Base-by-base conservation (phyloP, 75 land plant genomes). In the Azolla pinnata region DNA sequence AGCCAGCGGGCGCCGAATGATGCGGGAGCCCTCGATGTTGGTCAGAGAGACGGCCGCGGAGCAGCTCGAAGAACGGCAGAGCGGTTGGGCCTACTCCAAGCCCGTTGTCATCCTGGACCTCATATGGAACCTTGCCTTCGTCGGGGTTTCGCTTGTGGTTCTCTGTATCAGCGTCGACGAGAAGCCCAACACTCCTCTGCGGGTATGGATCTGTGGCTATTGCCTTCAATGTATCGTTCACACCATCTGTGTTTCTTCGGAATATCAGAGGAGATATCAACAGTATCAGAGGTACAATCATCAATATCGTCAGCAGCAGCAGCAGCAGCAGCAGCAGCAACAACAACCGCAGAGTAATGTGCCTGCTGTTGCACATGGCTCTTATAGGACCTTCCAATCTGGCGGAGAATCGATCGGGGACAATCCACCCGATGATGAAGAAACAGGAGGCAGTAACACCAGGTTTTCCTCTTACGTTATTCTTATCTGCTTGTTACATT, bases 31-130 rank as follows among this genome's bases (percentile, higher is more conserved):
- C 45, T 92, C 97, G 55, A 78, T 85, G 78, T 64, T 77, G 20
- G 97, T 92, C 23, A 64, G 97, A 0, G 89, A 92, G 63, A 57
- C 86, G 19, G 97, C 97, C 18, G 84, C 88, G 31, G 97, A 92
- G 84, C 97, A 92, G 61, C 61, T 92, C 55, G 97, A 92, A 74
- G 88, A 87, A 69, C 63, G 93, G 70, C 93, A 84, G 73, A 87
- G 84, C 78, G 93, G 84, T 35, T 92, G 97, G 97, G 88, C 89
- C 16, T 82, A 84, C 33, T 92, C 93, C 45, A 69, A 74, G 66
- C 93, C 97, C 5, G 84, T 87, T 17, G 97, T 92, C 5, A 67
- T 84, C 14, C 77, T 92, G 17, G 97, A 92, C 62, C 63, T 82
- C 16, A 54, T 92, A 0, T 92, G 97, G 97, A 87, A 92, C 53